phyloP scores from a whole-genome alignment of 2,329 filamentous ascomycete species.

The Dactylellina leptospora region DNA sequence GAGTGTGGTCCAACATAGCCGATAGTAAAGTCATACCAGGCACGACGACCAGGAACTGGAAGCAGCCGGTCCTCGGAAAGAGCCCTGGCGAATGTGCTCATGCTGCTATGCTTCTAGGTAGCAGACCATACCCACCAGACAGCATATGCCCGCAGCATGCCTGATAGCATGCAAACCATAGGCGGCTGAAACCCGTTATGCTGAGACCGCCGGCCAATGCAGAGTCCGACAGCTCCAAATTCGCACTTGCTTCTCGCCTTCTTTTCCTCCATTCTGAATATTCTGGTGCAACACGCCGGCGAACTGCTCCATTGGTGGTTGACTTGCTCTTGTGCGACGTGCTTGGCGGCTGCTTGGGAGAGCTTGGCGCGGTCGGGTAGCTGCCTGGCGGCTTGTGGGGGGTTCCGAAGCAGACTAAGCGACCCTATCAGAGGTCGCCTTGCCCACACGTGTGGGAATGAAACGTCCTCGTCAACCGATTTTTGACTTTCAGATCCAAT shows the following conservation, averaged over 20 bases:
- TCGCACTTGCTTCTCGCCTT: neutral
- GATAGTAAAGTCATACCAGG: conserved; percentile 21
- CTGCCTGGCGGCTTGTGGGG: conserved; percentile 43
- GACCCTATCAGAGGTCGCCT: conserved; percentile 27
- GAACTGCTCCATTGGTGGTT: conserved; percentile 35
- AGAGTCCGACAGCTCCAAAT: neutral
- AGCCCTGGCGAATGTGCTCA: conserved; percentile 5
- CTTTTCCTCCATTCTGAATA: neutral
- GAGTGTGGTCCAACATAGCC: conserved; percentile 17
- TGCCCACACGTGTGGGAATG: conserved; percentile 37
- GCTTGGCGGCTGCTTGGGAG: conserved; percentile 43
- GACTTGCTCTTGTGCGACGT: conserved; percentile 12
- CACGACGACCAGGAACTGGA: conserved; percentile 17
- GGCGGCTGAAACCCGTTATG: conserved; percentile 37
- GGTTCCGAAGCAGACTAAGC: conserved; percentile 29
- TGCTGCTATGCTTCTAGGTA: conserved; percentile 4
- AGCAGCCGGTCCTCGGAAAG: conserved; percentile 33
- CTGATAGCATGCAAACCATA: conserved; percentile 7
- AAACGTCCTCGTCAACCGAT: conserved; percentile 12
- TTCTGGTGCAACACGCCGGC: conserved; percentile 30
- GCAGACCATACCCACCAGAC: neutral
- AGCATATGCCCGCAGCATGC: neutral
- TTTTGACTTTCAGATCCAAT: conserved; percentile 7
- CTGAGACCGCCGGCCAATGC: neutral
- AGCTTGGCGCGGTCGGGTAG: conserved; percentile 50